These are phyloP conservation scores for Tillandsia fasciculata DNA, from an alignment of 176 grass and related monocot genomes.

Conservation along the genomic window DNA sequence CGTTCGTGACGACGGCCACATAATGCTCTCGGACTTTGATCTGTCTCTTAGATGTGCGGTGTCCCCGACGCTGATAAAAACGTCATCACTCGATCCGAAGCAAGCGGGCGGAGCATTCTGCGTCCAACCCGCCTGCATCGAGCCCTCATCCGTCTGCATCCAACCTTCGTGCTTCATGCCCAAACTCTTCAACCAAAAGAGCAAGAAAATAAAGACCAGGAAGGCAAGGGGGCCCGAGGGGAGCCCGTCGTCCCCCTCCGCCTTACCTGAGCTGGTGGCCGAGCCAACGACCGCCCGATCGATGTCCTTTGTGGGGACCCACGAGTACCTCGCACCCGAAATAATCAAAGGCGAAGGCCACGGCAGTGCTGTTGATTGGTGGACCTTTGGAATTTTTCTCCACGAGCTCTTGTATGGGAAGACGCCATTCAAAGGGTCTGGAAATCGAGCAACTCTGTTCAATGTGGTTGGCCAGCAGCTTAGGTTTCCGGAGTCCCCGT, in stretches of 20 bases:
- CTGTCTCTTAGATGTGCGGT: constrained; percentile 52
- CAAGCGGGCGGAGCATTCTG: constrained; percentile 18
- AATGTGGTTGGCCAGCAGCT: constrained; percentile 73
- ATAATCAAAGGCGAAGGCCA: constrained; percentile 75
- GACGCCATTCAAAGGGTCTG: constrained; percentile 69
- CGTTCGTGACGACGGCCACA: constrained; percentile 53
- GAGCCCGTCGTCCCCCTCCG: not conserved
- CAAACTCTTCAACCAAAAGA: constrained; percentile 40
- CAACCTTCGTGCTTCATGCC: constrained; percentile 67
- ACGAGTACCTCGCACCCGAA: constrained; percentile 60
- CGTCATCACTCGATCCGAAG: constrained; percentile 20
- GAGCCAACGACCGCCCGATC: constrained; percentile 51
- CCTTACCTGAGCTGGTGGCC: constrained; percentile 46
- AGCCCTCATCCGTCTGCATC: constrained; percentile 28
- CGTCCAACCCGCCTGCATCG: constrained; percentile 34
- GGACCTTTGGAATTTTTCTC: constrained; percentile 65
- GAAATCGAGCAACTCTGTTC: constrained; percentile 58
- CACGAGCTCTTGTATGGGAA: constrained; percentile 62
- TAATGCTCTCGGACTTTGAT: constrained; percentile 69
- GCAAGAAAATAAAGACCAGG: constrained; percentile 35
- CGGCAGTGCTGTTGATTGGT: constrained; percentile 71
- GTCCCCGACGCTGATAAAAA: constrained; percentile 42
- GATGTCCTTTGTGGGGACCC: constrained; percentile 64
- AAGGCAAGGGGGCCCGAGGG: constrained; percentile 18
- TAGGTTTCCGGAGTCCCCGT: constrained; percentile 40